Base-by-base conservation (phyloP, 2,329 filamentous ascomycete genomes). In the Aureobasidium pullulans region DNA sequence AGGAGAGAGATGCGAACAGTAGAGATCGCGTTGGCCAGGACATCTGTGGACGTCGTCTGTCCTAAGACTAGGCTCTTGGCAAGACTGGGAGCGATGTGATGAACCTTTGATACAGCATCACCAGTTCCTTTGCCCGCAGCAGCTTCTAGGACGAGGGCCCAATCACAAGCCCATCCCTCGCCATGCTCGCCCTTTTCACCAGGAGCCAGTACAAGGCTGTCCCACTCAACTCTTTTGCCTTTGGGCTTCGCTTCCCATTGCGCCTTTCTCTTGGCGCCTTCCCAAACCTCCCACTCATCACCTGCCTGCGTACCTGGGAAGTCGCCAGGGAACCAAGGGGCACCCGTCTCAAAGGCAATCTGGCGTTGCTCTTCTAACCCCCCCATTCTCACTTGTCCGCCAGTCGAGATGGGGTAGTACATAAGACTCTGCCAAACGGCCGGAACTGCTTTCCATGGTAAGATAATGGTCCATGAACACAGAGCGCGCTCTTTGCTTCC, bases 371-470 rank as follows among this genome's bases (percentile, higher is more conserved):
- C 88, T 46, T 89, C 80, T 34, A 96, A 68, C 0, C 94, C 93
- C 1, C 89, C 93, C 65, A 96, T 90, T 28, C 87, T 81, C 1
- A 90, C 88, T 61, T 90, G 95, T 0, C 87, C 86, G 7, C 91
- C 91, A 1, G 85, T 88, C 0, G 85, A 88, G 0, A 95, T 78
- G 0, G 90, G 89, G 61, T 86, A 90, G 68, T 90, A 90, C 74
- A 96, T 87, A 13, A 97, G 75, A 48, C 84, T 85, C 66, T 93
- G 87, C 94, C 94, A 99, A 34, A 96, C 79, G 0, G 90, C 84
- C 37, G 84, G 78, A 37, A 97, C 87, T 66, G 89, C 96, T 69
- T 89, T 91, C 90, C 93, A 96, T 0, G 94, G 94, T 3, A 94
- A 80, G 28, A 97, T 78, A 1, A 97, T 71, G 0, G 86, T 94